phyloP scores from a whole-genome alignment of 140 eudicot species.

The Cichorium intybus region DNA sequence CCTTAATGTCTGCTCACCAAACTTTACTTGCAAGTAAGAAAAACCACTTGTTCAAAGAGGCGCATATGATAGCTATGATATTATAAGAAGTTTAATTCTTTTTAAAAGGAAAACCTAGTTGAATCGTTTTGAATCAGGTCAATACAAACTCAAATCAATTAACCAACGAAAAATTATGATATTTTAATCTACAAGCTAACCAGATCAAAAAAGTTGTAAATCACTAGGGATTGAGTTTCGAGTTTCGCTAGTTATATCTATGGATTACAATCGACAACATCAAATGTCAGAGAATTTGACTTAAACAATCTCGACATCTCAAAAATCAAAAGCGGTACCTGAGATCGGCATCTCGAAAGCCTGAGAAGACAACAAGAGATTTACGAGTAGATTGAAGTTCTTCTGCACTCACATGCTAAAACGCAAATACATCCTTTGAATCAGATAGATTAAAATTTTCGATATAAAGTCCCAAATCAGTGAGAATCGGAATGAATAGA shows the following conservation, averaged over 20 bases:
- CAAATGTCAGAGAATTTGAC: not conserved
- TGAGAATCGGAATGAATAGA: conserved; percentile 4
- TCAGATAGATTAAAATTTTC: not conserved
- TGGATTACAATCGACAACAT: not conserved
- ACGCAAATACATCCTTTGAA: conserved; percentile 7
- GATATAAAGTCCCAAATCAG: conserved; percentile 9
- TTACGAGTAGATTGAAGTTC: conserved; percentile 16
- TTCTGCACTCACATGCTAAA: conserved; percentile 20
- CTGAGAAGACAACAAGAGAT: conserved; percentile 34
- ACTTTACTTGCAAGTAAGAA: conserved; percentile 3
- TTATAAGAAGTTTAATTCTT: not conserved
- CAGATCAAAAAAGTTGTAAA: conserved; percentile 6
- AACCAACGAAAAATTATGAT: not conserved
- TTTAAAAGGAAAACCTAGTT: not conserved
- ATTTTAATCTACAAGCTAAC: not conserved
- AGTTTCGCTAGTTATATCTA: conserved; percentile 4
- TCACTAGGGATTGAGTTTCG: not conserved
- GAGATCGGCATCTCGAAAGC: conserved; percentile 30
- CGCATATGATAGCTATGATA: not conserved
- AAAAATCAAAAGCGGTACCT: conserved; percentile 19
- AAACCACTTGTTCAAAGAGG: not conserved
- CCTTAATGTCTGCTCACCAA: not conserved
- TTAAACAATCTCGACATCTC: not conserved
- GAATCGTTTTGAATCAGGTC: conserved; percentile 2
- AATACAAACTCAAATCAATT: not conserved